Conservation (phyloP, 371 early-diverging fungal genomes). For the Rhizopus sp. region DNA sequence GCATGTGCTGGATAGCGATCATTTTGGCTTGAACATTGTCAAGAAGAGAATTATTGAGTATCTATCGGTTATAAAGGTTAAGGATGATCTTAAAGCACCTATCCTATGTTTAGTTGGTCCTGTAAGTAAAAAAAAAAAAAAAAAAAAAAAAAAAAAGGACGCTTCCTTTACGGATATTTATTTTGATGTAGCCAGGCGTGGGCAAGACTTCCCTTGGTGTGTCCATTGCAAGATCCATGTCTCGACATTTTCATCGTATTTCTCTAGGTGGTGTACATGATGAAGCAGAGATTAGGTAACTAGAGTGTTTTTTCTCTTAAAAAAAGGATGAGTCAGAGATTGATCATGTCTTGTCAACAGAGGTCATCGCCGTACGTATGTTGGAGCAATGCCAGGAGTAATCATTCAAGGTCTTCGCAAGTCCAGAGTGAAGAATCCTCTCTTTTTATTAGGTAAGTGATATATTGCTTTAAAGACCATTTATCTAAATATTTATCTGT, state of each 20-base stretch:
- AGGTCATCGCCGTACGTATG: constrained; percentile 88
- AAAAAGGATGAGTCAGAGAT: background rate
- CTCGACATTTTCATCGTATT: constrained; percentile 80
- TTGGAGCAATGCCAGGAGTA: constrained; percentile 85
- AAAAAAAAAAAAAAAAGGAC: no score
- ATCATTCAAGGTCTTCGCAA: constrained; percentile 74
- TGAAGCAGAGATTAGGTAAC: constrained; percentile 75
- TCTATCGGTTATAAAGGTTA: constrained; percentile 75
- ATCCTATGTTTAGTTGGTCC: constrained; percentile 80
- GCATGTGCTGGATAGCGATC: constrained; percentile 74
- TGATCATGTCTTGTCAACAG: constrained; percentile 32
- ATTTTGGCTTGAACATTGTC: constrained; percentile 80
- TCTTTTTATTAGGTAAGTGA: constrained; percentile 64
- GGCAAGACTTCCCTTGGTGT: constrained; percentile 86
- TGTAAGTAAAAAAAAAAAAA: constrained; percentile 18
- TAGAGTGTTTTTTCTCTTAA: background rate
- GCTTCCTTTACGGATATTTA: background rate
- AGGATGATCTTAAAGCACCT: constrained; percentile 74
- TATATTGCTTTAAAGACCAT: background rate
- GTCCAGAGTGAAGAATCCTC: constrained; percentile 76
- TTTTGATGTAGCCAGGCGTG: constrained; percentile 58
- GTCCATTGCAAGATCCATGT: constrained; percentile 76
- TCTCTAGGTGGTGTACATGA: constrained; percentile 86
- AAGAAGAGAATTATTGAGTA: constrained; percentile 83
- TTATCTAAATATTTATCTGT: background rate